Evolutionary conservation across 306 rosid species (phyloP), one percentile per base, ranked within the genome.

Genomic region (Vigna mungo): DNA sequence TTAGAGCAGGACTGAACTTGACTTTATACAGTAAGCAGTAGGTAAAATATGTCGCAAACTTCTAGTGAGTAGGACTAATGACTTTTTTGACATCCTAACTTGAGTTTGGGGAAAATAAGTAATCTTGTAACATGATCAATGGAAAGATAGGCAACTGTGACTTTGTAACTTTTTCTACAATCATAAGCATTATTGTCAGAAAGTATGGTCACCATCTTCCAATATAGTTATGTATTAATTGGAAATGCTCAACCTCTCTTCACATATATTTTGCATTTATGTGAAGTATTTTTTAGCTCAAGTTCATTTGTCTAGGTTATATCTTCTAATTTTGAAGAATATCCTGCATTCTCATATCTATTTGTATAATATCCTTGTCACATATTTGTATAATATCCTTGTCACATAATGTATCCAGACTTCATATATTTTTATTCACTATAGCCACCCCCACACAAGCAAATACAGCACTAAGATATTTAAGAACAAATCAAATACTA

Each of bases 371-470:
- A 62, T 62, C 0, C 27, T 25, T 25, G 27, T 25, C 27, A 25
- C 27, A 25, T 25, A 25, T 62, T 2, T 36, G 2, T 36, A 34
- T 34, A 6, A 7, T 36, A 62, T 62, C 3, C 12, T 17, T 36
- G 25, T 62, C 6, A 1, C 12, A 62, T 62, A 43, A 62, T 36
- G 21, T 61, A 61, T 61, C 44, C 21, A 60, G 13, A 4, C 11
- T 27, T 59, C 65, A 2, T 30, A 30, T 18, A 27, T 30, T 34
- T 60, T 14, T 61, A 52, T 66, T 66, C 30, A 77, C 76, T 66
- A 83, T 59, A 36, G 52, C 48, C 39, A 78, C 32, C 67, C 67
- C 61, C 25, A 68, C 67, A 66, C 17, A 67, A 49, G 62, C 30
- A 15, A 16, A 25, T 37, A 65, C 20, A 58, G 55, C 18, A 10